Conservation (phyloP, 805 yeast species). For the Starmerella apicola region DNA sequence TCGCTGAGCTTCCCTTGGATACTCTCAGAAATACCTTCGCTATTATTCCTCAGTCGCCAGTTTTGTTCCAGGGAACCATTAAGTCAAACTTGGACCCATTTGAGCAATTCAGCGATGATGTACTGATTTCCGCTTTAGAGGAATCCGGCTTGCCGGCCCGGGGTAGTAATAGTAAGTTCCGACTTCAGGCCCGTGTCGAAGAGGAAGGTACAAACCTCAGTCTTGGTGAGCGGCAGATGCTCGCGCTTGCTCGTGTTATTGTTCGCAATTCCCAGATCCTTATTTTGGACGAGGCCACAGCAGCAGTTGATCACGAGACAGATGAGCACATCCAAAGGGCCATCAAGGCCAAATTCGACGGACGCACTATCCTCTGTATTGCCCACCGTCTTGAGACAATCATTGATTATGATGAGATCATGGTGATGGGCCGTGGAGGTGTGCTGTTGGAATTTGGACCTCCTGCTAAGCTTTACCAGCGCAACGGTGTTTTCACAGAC, state of each 20-base stretch:
- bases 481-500: not conserved
- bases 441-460: conserved; percentile 42
- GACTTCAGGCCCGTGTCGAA: conserved; percentile 33
- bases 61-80: conserved; percentile 64
- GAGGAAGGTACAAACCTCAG: conserved; percentile 16
- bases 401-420: conserved; percentile 41
- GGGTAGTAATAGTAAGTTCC: conserved; percentile 36
- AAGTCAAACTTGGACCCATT: conserved; percentile 71
- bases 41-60: conserved; percentile 83
- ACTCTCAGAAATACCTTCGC: conserved; percentile 59
- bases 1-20: conserved; percentile 46
- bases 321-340: conserved; percentile 51
- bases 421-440: conserved; percentile 47
- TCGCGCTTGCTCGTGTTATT: conserved; percentile 52
- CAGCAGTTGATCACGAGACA: conserved; percentile 64
- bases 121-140: conserved; percentile 54
- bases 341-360: conserved; percentile 41
- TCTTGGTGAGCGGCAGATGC: conserved; percentile 16
- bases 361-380: conserved; percentile 56
- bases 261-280: conserved; percentile 49
- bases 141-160: conserved; percentile 33
- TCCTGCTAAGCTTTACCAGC: conserved; percentile 33
- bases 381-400: conserved; percentile 60
- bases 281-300: conserved; percentile 64
- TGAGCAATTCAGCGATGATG: conserved; percentile 39